phyloP scores from a whole-genome alignment of 371 early-diverging fungal species.

The Mucor piriformis region DNA sequence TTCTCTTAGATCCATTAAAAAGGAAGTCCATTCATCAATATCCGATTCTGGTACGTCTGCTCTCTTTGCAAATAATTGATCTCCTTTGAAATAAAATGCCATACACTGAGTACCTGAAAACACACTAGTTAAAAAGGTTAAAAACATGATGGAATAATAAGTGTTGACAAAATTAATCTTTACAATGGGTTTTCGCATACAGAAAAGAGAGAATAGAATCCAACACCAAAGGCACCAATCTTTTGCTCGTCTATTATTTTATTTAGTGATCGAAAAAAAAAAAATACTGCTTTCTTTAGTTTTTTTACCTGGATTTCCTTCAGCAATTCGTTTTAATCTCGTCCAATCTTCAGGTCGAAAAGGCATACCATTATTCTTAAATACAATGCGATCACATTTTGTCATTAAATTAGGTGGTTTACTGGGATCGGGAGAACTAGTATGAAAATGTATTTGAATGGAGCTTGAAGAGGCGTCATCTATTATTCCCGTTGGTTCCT shows the following conservation, averaged over 20 bases:
- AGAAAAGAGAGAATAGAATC: conserved; percentile 85
- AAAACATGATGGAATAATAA: background rate
- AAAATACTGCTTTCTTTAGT: background rate
- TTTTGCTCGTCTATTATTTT: conserved; percentile 48
- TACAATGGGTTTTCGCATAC: conserved; percentile 89
- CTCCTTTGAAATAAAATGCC: conserved; percentile 91
- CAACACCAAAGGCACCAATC: conserved; percentile 91
- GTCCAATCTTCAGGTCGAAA: conserved; percentile 87
- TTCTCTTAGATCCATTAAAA: conserved; percentile 77
- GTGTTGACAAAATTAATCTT: conserved; percentile 18
- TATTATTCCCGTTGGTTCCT: too few relatives aligned
- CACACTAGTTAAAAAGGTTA: conserved; percentile 41
- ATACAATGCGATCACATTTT: conserved; percentile 66
- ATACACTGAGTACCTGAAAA: conserved; percentile 77
- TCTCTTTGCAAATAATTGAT: conserved; percentile 83
- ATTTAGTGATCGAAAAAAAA: background rate
- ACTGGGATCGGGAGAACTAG: conserved; percentile 36
- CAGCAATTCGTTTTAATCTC: conserved; percentile 84
- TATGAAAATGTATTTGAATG: conserved; percentile 63
- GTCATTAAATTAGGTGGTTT: conserved; percentile 51
- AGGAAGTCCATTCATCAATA: conserved; percentile 68
- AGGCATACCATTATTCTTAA: conserved; percentile 85
- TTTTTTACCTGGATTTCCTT: conserved; percentile 83
- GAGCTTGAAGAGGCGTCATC: conserved; percentile 67
- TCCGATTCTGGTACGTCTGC: conserved; percentile 59